Evolutionary conservation across 2,329 filamentous ascomycete genomes (phyloP), one percentile per base, ranked within the genome.

Genomic region (Penicillium sp.): DNA sequence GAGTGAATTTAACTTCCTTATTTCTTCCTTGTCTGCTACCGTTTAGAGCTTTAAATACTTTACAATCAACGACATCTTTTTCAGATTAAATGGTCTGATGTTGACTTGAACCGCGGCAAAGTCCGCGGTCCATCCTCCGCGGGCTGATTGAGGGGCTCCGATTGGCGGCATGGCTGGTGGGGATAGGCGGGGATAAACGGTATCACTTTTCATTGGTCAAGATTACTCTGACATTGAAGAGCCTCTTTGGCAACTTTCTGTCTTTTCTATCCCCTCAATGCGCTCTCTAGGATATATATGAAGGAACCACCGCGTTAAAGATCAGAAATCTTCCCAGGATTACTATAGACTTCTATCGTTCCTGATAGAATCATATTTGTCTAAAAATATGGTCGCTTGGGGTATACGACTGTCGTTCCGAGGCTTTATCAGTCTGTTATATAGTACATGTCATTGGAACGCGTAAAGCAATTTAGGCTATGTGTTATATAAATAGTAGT

Each of bases 61-160:
- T 30, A 19, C 25, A 30, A 30, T 17, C 8, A 17, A 41, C 12
- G 14, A 0, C 19, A 31, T 2, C 17, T 19, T 19, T 26, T 50
- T 3, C n/a, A 8, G 16, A 43, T n/a, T 42, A 22, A 8, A 19
- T 48, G 25, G 25, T 30, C 17, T 19, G 35, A 44, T 25, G 6
- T 25, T 22, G 36, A n/a, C 12, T 33, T 35, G 10, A 17, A 19
- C 50, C 50, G 50, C 50, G 50, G 50, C 14, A 41, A 53, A 51
- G 22, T 22, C 49, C 49, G 49, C 40, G 40, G 49, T 17, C 6
- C 2, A 16, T 26, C 8, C 7, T 19, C 37, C 48, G 37, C 38
- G 49, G 49, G n/a, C 16, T 33, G 7, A 11, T 36, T 22, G 8
- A 19, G 4, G 12, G 7, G 10, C 25, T 51, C 40, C 14, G 25